Base-by-base conservation (phyloP, 345 rosid species). In the Salix dunnii region DNA sequence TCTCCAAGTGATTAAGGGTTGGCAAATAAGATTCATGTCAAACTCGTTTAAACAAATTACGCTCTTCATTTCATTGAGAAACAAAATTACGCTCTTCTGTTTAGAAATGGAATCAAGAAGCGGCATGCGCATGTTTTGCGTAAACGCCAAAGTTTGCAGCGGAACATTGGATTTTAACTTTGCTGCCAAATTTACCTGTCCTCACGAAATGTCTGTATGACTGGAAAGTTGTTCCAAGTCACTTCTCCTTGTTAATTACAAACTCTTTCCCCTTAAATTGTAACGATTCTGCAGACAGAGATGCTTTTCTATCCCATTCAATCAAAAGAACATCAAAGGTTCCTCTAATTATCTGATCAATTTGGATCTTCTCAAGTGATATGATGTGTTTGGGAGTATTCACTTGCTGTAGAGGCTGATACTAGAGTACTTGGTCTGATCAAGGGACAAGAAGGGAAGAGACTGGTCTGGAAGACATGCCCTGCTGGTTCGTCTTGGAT, bases 91-190 rank as follows among this genome's bases (percentile, higher is more conserved):
- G n/a, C n/a, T n/a, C n/a, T n/a, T n/a, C 33, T 81, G 77, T 95
- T 87, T 80, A 91, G 92, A 84, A 80, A 84, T 58, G 91, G 96
- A 69, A 91, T 91, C 77, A 90, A 83, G 85, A 95, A 80, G 83
- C 87, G 87, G 65, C 89, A 91, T 43, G 81, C 81, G 28, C 75
- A 84, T 72, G 79, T 77, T 80, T 76, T 91, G 81, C 68, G 11
- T 23, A 82, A 76, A 66, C 84, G 74, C 36, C 87, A 82, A 76
- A 80, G 48, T 51, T 23, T 72, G 73, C 77, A 69, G 74, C 62
- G 64, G 71, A 72, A 25, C 12, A 74, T 12, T 28, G 14, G 49
- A 27, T 28, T 42, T 14, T 33, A 68, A 31, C 12, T 66, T 65
- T 10, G 31, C 20, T 51, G 67, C 12, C 67, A 38, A 8, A 23